Base-by-base conservation (phyloP, 768 basidiomycete species). In the Hericium coralloides region DNA sequence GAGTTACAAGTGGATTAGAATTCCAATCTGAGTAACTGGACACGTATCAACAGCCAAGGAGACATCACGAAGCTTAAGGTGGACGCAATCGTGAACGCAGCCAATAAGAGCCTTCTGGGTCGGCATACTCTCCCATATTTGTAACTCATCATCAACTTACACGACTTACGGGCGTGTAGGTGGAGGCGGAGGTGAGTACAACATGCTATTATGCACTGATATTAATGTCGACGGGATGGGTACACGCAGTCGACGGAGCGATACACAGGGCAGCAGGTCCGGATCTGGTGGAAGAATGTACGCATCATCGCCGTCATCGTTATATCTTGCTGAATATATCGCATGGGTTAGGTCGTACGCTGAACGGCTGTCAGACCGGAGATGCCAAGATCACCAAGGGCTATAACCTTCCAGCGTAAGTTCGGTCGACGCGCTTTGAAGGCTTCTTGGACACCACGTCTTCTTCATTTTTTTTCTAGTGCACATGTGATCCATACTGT, bases 71-170 rank as follows among this genome's bases (percentile, higher is more conserved):
- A 74, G 56, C 66, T 92, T 20, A 75, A 83, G 53, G 71, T 87
- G 12, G 89, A 91, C 66, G 73, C 81, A 0, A 85, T 92, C 55
- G 90, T 92, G 26, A 92, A 92, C 64, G 91, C 91, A 12, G 91
- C 90, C 6, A 92, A 92, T 65, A 74, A 74, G 49, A 79, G 79
- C 51, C 72, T 93, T 38, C 72, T 85, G 50, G 90, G 90, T 89
- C 43, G 55, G 68, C 37, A 22, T 12, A 3, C 55, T 43, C 15
- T 41, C 52, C 9, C 53, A 22, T 12, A 18, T 23, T 52, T 31
- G 41, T 4, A 7, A n/a, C 31, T 31, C 23, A 14, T 52, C 23
- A 37, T 26, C 31, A 31, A 31, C 31, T 52, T 18, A 38, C 17
- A 38, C 38, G 49, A 20, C 31, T 14, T 39, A 56, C 51, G 31